Conservation (phyloP, 768 basidiomycete species). For the Russula sp. region DNA sequence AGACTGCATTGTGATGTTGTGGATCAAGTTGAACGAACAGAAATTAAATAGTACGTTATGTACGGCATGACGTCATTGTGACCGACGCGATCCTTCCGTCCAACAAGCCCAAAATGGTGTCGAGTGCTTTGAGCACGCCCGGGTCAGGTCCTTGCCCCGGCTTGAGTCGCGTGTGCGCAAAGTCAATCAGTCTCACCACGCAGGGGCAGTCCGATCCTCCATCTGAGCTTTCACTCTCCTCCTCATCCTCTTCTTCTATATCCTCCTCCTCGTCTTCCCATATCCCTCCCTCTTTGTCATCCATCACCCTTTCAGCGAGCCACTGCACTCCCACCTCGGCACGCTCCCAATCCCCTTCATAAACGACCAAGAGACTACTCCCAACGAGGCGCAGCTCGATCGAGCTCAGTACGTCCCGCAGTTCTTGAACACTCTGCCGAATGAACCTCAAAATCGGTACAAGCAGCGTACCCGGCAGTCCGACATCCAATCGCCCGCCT, state of each 20-base stretch:
- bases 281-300: constrained; percentile 13
- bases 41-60: background rate
- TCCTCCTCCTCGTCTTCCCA: background rate
- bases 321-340: constrained; percentile 14
- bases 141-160: constrained; percentile 71
- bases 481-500: constrained; percentile 29
- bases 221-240: constrained; percentile 1
- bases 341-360: constrained; percentile 48
- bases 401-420: constrained; percentile 41
- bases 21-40: background rate
- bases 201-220: background rate
- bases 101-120: constrained; percentile 55
- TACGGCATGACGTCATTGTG: constrained; percentile 25
- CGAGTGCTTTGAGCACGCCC: constrained; percentile 68
- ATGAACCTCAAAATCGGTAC: constrained; percentile 52
- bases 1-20: constrained; percentile 9
- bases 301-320: background rate
- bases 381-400: constrained; percentile 79
- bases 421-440: constrained; percentile 42
- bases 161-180: constrained; percentile 73
- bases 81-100: constrained; percentile 43
- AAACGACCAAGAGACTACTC: constrained; percentile 72
- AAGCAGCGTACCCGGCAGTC: constrained; percentile 50
- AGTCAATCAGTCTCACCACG: constrained; percentile 82
- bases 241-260: constrained; percentile 15